phyloP scores from a whole-genome alignment of 2,329 filamentous ascomycete species.

The Colletotrichum sansevieriae region DNA sequence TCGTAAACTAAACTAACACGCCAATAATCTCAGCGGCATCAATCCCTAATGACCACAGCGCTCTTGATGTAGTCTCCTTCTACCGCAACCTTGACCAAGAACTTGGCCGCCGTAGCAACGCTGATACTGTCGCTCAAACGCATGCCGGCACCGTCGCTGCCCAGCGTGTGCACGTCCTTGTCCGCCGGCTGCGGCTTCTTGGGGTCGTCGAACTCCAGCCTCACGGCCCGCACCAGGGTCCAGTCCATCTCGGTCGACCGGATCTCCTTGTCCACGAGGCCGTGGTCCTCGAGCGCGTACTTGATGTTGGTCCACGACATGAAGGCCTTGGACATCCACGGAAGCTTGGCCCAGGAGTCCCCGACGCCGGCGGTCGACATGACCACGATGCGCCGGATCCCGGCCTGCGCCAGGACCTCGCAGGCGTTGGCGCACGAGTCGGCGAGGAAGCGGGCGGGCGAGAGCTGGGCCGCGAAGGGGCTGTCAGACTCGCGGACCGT shows the following conservation, averaged over 20 bases:
- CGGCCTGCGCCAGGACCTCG: conserved; percentile 49
- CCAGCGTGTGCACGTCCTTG: conserved; percentile 47
- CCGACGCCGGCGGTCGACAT: conserved; percentile 57
- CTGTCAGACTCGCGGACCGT: conserved; percentile 55
- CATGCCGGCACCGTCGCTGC: conserved; percentile 49
- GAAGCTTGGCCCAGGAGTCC: conserved; percentile 53
- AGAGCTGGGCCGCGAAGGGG: conserved; percentile 54
- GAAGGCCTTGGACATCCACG: conserved; percentile 52
- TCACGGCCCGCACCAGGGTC: conserved; percentile 52
- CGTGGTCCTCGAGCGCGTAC: conserved; percentile 54
- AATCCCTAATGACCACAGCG: neutral
- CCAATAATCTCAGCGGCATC: neutral
- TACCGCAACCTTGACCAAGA: conserved; percentile 52
- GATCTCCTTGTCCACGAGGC: conserved; percentile 53
- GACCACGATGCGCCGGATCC: conserved; percentile 51
- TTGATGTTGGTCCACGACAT: conserved; percentile 57
- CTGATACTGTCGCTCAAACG: conserved; percentile 48
- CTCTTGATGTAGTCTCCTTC: conserved; percentile 42
- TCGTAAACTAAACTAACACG: no score
- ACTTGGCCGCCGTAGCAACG: conserved; percentile 48
- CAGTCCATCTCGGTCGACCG: conserved; percentile 51
- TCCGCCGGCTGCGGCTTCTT: conserved; percentile 35
- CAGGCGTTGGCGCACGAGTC: conserved; percentile 53
- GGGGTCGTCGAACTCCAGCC: conserved; percentile 49
- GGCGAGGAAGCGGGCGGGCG: conserved; percentile 54